Conservation (phyloP, 2,329 filamentous ascomycete species). For the Apiospora sp. region DNA sequence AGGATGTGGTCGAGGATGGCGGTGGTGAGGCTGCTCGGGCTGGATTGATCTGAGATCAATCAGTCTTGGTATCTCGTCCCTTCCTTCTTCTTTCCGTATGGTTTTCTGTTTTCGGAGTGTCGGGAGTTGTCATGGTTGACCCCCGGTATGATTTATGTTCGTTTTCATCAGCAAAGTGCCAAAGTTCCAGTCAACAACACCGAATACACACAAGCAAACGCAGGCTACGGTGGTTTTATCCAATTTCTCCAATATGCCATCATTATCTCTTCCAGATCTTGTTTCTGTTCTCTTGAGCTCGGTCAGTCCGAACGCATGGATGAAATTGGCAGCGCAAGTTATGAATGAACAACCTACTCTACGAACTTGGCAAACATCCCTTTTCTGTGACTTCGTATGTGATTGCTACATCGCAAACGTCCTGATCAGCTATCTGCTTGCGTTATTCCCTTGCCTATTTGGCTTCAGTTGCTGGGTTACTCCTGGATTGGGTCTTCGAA, state of each 20-base stretch:
- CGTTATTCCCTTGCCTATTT: neutral
- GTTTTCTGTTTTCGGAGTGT: slow-evolving; percentile 11
- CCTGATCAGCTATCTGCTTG: neutral
- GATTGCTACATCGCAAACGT: neutral
- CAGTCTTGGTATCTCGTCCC: neutral
- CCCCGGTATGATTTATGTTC: neutral
- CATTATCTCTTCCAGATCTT: neutral
- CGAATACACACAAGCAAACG: slow-evolving; percentile 10
- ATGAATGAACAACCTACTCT: neutral
- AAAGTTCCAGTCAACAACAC: neutral
- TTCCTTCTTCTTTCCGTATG: neutral
- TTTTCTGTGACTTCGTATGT: neutral
- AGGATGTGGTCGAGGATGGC: slow-evolving; percentile 63
- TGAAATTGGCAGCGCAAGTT: neutral
- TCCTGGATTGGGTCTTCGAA: neutral
- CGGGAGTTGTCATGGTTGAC: slow-evolving; percentile 14
- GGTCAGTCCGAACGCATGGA: neutral
- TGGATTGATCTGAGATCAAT: slow-evolving; percentile 54
- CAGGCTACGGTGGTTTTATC: neutral
- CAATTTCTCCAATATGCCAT: neutral
- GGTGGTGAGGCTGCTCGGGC: slow-evolving; percentile 67
- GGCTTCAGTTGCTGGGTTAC: neutral
- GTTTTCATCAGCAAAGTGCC: neutral
- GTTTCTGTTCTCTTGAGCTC: neutral
- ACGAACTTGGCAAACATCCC: neutral